Evolutionary conservation across 2,329 filamentous ascomycete species (phyloP), one percentile per base, ranked within the genome.

Genomic region (Beauveria pseudobassiana): DNA sequence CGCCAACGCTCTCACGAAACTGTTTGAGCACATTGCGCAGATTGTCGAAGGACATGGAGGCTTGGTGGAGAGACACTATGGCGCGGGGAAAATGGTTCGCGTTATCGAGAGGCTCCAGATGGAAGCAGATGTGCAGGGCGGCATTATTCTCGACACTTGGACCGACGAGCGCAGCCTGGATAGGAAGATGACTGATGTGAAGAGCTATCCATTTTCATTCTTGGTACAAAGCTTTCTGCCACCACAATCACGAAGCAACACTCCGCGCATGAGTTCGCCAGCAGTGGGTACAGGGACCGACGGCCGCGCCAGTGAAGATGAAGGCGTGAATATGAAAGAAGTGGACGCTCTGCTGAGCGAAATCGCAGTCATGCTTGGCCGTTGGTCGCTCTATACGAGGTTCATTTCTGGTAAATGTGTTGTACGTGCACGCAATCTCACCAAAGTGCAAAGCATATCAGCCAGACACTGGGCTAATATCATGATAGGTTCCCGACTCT

Each of bases 21-120:
- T 99, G 52, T 99, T 99, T 72, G 93, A 98, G 74, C 93, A 99
- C 74, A 96, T 99, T 73, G 93, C 95, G 2, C 91, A 96, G 72
- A 97, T 99, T 66, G 87, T 99, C 24, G 93, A 98, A 69, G 88
- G 90, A 1, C 95, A 99, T 71, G 91, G 93, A 38, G 87, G 87
- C 1, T 80, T 99, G 9, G 93, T 99, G 1, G 93, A 98, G 77
- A 86, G 91, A 52, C 95, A 99, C 74, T 99, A 99, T 71, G 95
- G 95, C 1, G 77, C 83, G 18, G 91, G 93, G 43, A 95, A 92
- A 78, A 99, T 99, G 95, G 87, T 90, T 38, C 90, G 88, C 67
- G 95, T 99, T 59, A 93, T 98, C 67, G 91, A 97, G 75, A 84
- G 91, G 49, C 78, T 99, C 62, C 95, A 99, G 75, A 86, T 93